A percentile compares a stretch with the other conserved stretches of the same genome.
Evolutionary conservation across 371 early-diverging fungal genomes (phyloP).

Genomic region (Mucor indicus): DNA sequence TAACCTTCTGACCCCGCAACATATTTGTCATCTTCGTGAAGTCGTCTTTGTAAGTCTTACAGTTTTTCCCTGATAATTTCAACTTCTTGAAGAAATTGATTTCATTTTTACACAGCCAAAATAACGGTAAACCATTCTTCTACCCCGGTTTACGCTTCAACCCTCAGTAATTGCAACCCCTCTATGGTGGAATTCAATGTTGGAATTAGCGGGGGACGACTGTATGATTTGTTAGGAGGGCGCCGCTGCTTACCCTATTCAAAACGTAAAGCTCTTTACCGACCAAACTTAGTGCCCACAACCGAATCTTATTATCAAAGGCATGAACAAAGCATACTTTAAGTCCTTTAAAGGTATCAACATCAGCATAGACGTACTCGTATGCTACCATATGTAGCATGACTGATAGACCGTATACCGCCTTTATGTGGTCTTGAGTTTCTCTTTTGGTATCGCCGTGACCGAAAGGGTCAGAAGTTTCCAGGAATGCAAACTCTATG

Average conservation of each 20-base stretch:
- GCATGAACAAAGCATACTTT: slow-evolving; percentile 19
- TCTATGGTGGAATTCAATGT: too few relatives aligned
- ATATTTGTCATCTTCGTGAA: slow-evolving; percentile 12
- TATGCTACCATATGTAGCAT: slow-evolving; percentile 8
- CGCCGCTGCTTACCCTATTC: slow-evolving; percentile 3
- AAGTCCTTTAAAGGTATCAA: slow-evolving; percentile 7
- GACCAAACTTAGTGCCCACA: slow-evolving; percentile 16
- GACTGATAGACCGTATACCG: slow-evolving; percentile 5
- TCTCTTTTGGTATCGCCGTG: slow-evolving; percentile 7
- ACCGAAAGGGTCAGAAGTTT: slow-evolving; percentile 17
- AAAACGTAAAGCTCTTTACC: slow-evolving; percentile 12
- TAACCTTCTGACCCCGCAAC: slow-evolving; percentile 18
- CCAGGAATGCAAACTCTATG: slow-evolving; percentile 4
- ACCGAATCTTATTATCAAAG: slow-evolving; percentile 14
- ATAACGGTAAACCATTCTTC: too few relatives aligned
- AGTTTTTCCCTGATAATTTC: too few relatives aligned
- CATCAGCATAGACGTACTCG: slow-evolving; percentile 11
- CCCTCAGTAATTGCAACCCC: too few relatives aligned
- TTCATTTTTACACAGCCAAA: too few relatives aligned
- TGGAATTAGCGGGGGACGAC: too few relatives aligned
- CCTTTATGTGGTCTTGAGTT: slow-evolving; percentile 14
- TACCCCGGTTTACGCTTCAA: too few relatives aligned
- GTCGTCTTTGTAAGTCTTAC: slow-evolving; percentile 10
- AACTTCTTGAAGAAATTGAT: too few relatives aligned
- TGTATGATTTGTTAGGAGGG: slow-evolving; percentile 7